Evolutionary conservation across 2,329 filamentous ascomycete species (phyloP).

Genomic region (Cladosporium cucumerinum): DNA sequence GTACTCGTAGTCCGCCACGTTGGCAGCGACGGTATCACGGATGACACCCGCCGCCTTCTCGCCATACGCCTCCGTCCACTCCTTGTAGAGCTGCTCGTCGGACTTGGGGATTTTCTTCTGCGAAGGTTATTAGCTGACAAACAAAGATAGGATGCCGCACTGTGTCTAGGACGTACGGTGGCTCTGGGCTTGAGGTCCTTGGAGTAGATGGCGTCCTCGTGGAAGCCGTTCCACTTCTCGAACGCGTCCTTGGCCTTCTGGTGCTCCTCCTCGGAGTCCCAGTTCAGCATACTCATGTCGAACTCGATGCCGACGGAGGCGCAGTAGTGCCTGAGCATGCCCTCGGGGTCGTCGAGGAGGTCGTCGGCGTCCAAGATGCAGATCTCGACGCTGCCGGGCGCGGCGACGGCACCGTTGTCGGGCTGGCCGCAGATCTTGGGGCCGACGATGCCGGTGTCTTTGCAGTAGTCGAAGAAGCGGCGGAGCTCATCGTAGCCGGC

Average conservation of each 20-base stretch:
- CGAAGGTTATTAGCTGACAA: slow-evolving; percentile 8
- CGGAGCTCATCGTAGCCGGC: slow-evolving; percentile 88
- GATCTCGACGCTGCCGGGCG: slow-evolving; percentile 54
- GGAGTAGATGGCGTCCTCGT: slow-evolving; percentile 88
- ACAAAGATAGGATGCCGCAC: slow-evolving; percentile 5
- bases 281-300: slow-evolving; percentile 72
- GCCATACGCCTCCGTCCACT: slow-evolving; percentile 74
- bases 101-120: slow-evolving; percentile 61
- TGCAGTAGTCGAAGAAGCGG: slow-evolving; percentile 80
- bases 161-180: slow-evolving; percentile 46
- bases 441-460: slow-evolving; percentile 66
- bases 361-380: slow-evolving; percentile 94
- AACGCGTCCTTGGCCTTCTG: slow-evolving; percentile 68
- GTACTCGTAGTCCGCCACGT: slow-evolving; percentile 74
- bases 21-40: slow-evolving; percentile 66
- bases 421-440: slow-evolving; percentile 56
- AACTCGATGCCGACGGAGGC: slow-evolving; percentile 75
- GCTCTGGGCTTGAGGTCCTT: slow-evolving; percentile 68
- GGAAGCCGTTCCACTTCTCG: slow-evolving; percentile 96
- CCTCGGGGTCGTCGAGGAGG: slow-evolving; percentile 77
- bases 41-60: slow-evolving; percentile 68
- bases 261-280: slow-evolving; percentile 74
- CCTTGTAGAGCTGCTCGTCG: slow-evolving; percentile 63
- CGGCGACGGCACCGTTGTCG: slow-evolving; percentile 32
- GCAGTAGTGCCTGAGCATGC: slow-evolving; percentile 76